Conservation (phyloP, 2,329 filamentous ascomycete species). For the Didymella glomerata region DNA sequence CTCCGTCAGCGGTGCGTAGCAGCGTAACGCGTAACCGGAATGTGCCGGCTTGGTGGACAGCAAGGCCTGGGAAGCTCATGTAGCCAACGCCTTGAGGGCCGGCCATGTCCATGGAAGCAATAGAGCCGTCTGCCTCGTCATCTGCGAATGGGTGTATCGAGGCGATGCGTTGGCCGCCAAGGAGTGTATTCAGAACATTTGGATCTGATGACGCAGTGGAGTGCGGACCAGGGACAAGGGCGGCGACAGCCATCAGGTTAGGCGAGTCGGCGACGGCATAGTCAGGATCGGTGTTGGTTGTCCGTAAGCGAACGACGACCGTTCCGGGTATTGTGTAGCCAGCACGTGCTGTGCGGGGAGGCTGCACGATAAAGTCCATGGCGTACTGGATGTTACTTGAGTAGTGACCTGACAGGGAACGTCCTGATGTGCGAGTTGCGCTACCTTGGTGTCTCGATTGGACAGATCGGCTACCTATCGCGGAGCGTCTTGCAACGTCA, state of each 20-base stretch:
- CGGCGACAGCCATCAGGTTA: constrained; percentile 47
- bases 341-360: constrained; percentile 44
- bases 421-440: constrained; percentile 32
- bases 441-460: constrained; percentile 41
- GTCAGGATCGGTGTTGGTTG: constrained; percentile 42
- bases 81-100: constrained; percentile 49
- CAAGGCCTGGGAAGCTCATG: constrained; percentile 49
- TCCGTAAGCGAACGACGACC: constrained; percentile 47
- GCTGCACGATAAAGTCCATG: constrained; percentile 52
- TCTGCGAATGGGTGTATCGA: constrained; percentile 49
- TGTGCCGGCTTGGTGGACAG: constrained; percentile 48
- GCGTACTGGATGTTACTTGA: constrained; percentile 46
- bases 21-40: constrained; percentile 51
- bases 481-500: constrained; percentile 49
- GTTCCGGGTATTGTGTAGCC: constrained; percentile 44
- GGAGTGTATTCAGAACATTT: constrained; percentile 39
- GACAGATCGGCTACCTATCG: constrained; percentile 44
- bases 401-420: constrained; percentile 38
- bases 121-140: constrained; percentile 48
- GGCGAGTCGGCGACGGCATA: constrained; percentile 45
- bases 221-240: constrained; percentile 42
- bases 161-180: constrained; percentile 45
- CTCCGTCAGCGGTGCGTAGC: constrained; percentile 42
- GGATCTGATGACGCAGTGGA: constrained; percentile 42
- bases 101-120: constrained; percentile 49